Evolutionary conservation across 345 rosid species (phyloP).

Genomic region (Clausena lansium): DNA sequence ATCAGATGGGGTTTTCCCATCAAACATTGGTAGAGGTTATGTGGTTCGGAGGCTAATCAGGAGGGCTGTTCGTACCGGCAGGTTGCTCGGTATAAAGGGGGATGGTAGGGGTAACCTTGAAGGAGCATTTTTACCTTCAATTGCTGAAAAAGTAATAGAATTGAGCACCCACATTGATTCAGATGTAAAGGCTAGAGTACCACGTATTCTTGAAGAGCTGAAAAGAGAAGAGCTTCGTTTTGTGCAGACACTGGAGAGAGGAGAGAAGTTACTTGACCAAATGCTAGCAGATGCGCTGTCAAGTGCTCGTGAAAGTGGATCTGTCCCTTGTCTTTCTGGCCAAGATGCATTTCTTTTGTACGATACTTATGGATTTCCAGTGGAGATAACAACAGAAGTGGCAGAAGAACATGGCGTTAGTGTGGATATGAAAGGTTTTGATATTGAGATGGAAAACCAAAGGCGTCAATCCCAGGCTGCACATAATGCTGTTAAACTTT

Average conservation of each 20-base stretch:
- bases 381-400: constrained; percentile 81
- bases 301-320: constrained; percentile 36
- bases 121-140: constrained; percentile 66
- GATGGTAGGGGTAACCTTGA: constrained; percentile 51
- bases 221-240: constrained; percentile 84
- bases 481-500: constrained; percentile 75
- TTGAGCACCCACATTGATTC: constrained; percentile 68
- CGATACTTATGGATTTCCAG: constrained; percentile 89
- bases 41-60: constrained; percentile 88
- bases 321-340: constrained; percentile 58
- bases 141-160: constrained; percentile 82
- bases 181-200: constrained; percentile 55
- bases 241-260: constrained; percentile 88
- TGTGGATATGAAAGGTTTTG: constrained; percentile 69
- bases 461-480: constrained; percentile 90
- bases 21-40: constrained; percentile 95
- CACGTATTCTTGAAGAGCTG: constrained; percentile 71
- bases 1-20: constrained; percentile 90
- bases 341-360: constrained; percentile 83
- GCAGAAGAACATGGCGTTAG: constrained; percentile 73
- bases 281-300: constrained; percentile 63
- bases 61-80: constrained; percentile 86
- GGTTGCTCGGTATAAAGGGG: constrained; percentile 74
- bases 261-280: constrained; percentile 79
- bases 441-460: constrained; percentile 83